Conservation (phyloP, 106 monocot genomes). For the Iris macrosiphon region DNA sequence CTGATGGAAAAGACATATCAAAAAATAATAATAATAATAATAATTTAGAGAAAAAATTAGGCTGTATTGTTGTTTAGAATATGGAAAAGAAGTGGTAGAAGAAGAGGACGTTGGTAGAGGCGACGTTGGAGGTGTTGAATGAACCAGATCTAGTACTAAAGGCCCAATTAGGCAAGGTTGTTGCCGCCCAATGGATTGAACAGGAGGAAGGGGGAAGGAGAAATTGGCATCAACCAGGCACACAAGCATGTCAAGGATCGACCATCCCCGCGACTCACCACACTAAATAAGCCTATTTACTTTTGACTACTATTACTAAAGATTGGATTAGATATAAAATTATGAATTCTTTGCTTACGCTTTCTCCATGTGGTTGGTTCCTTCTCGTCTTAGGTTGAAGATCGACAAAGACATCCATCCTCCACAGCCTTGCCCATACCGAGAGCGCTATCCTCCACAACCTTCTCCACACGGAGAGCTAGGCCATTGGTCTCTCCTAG, state of each 20-base stretch:
- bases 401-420: slow-evolving; percentile 85
- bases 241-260: slow-evolving; percentile 48
- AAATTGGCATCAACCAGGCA: no score
- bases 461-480: slow-evolving; percentile 95
- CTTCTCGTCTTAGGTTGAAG: slow-evolving; percentile 62
- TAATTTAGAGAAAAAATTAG: no score
- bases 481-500: slow-evolving; percentile 95
- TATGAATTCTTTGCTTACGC: background rate
- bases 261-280: slow-evolving; percentile 45
- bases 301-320: no score
- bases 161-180: slow-evolving; percentile 51
- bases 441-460: slow-evolving; percentile 85
- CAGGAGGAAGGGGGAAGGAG: no score
- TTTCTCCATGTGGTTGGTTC: slow-evolving; percentile 39
- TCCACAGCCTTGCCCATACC: no score
- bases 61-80: no score
- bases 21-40: no score
- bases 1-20: no score
- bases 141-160: slow-evolving; percentile 60
- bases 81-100: background rate
- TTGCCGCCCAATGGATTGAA: slow-evolving; percentile 46
- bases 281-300: background rate
- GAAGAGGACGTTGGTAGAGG: slow-evolving; percentile 55
- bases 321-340: no score
- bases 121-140: slow-evolving; percentile 48